Evolutionary conservation across 805 yeast genomes (phyloP).

Genomic region (Barnettozyma wickerhamii): DNA sequence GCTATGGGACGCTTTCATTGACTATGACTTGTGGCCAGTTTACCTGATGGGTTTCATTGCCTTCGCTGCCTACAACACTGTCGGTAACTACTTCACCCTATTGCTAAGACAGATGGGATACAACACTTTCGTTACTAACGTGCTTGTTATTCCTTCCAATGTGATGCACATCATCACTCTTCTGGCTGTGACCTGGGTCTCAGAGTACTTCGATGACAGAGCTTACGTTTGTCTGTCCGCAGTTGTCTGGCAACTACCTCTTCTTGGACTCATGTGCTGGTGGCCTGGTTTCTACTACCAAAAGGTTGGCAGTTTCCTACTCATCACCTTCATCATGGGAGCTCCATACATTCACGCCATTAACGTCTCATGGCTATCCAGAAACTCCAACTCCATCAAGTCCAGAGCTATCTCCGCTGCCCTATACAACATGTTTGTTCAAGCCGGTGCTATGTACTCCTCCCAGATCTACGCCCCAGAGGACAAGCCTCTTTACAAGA

Average conservation of each 20-base stretch:
- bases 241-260: background rate
- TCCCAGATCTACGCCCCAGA: slow-evolving; percentile 52
- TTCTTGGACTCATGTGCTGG: background rate
- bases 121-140: slow-evolving; percentile 44
- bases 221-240: background rate
- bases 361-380: slow-evolving; percentile 55
- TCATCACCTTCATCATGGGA: slow-evolving; percentile 33
- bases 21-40: slow-evolving; percentile 54
- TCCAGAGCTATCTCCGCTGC: slow-evolving; percentile 64
- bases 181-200: background rate
- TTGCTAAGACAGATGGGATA: slow-evolving; percentile 45
- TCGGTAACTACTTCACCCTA: slow-evolving; percentile 41
- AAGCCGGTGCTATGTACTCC: slow-evolving; percentile 49
- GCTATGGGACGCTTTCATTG: slow-evolving; percentile 38
- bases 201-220: background rate
- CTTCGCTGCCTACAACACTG: slow-evolving; percentile 28
- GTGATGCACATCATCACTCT: slow-evolving; percentile 32
- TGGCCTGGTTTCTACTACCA: background rate
- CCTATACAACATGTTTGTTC: slow-evolving; percentile 59
- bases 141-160: slow-evolving; percentile 46
- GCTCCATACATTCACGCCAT: slow-evolving; percentile 52
- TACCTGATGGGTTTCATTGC: slow-evolving; percentile 43
- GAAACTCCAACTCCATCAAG: slow-evolving; percentile 59
- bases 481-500: slow-evolving; percentile 56
- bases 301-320: slow-evolving; percentile 39